phyloP scores from a whole-genome alignment of 2,329 filamentous ascomycete species.

The Gyromitra esculenta region DNA sequence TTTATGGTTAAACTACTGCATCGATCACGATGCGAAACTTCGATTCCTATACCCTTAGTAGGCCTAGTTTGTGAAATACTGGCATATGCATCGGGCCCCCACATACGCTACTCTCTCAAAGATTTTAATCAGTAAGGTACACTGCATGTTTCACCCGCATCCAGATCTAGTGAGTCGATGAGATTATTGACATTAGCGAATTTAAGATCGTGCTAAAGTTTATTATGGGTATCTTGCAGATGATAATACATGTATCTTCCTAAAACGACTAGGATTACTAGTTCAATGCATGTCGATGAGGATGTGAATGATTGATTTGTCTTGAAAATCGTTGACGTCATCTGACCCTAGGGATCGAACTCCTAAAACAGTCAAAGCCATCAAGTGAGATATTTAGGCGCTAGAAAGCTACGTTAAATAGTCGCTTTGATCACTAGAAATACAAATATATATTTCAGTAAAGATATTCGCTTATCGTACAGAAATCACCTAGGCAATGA shows the following conservation, averaged over 20 bases:
- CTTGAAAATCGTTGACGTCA: slow-evolving; percentile 18
- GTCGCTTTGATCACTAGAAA: neutral
- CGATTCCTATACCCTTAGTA: neutral
- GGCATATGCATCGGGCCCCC: neutral
- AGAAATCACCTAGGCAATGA: slow-evolving; percentile 10
- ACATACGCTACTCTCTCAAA: neutral
- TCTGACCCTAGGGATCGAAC: slow-evolving; percentile 29
- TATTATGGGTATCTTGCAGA: neutral
- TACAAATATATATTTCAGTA: neutral
- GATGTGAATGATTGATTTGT: neutral
- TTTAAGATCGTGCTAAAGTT: neutral
- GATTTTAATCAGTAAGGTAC: neutral
- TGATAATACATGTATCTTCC: neutral
- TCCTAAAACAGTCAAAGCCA: neutral
- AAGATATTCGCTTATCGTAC: neutral
- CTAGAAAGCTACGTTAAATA: neutral
- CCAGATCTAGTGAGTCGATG: neutral
- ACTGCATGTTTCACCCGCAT: neutral
- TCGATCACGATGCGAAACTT: neutral
- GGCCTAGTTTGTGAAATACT: neutral
- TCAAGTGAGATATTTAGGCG: neutral
- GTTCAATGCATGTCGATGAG: neutral
- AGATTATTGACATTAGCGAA: neutral
- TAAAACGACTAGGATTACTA: neutral
- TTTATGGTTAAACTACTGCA: slow-evolving; percentile 21